Evolutionary conservation across 2,329 filamentous ascomycete genomes (phyloP).

Genomic region (Talaromyces sp.): DNA sequence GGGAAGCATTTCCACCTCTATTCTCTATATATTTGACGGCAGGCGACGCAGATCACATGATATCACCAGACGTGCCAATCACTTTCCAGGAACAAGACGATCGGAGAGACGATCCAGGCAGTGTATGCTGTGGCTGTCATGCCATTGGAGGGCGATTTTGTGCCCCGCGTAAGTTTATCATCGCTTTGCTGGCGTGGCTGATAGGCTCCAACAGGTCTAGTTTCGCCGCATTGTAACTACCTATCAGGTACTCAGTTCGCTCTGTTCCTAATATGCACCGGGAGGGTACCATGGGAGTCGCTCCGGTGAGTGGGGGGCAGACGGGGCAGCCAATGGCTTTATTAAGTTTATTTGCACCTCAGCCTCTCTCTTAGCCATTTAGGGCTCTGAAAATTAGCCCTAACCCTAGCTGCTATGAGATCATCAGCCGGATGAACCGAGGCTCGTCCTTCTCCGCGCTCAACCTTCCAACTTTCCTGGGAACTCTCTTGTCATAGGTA

Average conservation of each 20-base stretch:
- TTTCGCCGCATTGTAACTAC: background rate
- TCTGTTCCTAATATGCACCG: background rate
- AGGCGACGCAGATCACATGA: constrained; percentile 9
- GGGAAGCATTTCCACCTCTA: background rate
- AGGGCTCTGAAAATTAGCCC: background rate
- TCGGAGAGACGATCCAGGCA: background rate
- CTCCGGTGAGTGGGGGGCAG: background rate
- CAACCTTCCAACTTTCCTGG: background rate
- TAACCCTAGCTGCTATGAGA: background rate
- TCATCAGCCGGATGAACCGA: background rate
- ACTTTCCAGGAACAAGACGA: background rate
- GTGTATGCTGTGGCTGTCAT: background rate
- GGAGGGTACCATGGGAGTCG: background rate
- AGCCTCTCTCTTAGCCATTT: background rate
- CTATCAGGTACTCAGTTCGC: background rate
- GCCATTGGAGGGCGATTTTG: background rate
- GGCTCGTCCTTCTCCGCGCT: background rate
- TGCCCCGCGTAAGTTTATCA: constrained; percentile 1
- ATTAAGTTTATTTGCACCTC: background rate
- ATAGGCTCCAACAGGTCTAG: background rate
- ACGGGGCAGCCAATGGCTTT: constrained; percentile 5
- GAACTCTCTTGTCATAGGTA: background rate
- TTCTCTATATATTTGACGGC: background rate
- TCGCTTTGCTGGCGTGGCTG: background rate
- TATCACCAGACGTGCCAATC: background rate